Evolutionary conservation across 1,284 basidiomycete species (phyloP), one percentile per base, ranked within the genome.

Genomic region (Cryptococcus maquisensis): DNA sequence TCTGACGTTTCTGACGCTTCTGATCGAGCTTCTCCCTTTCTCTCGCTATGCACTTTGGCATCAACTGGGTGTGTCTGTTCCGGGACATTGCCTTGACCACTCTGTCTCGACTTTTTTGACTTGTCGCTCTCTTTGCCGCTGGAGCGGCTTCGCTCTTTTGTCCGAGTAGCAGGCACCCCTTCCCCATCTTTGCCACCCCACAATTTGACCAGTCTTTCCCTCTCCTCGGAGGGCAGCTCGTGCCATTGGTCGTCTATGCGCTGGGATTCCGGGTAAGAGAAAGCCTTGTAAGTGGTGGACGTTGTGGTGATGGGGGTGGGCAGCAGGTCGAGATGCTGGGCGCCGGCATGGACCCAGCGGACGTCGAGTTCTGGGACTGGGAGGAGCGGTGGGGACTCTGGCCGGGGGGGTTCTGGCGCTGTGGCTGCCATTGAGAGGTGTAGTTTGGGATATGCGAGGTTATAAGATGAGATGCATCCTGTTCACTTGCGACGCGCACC

Each of bases 61-160:
- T 57, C 52, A 7, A 51, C 15, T 7, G 49, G 52, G 39, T 57
- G 59, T 23, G 49, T 51, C 18, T 50, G 50, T 12, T 38, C 37
- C 18, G 49, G 52, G 4, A 50, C 41, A 18, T 52, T 21, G 35
- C 55, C 49, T 15, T 32, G 37, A 42, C 52, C 49, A 32, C 54
- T 49, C 16, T 9, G 49, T 16, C 81, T 75, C 69, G 83, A 81
- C 64, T 82, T 83, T 64, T 82, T 83, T 71, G 87, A 85, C 59
- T 82, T 80, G 3, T 49, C 44, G 52, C 57, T 65, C 50, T 62
- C 58, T 40, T 50, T 55, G n/a, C 48, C 56, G 15, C 28, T 47
- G 44, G 28, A 32, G 28, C 28, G 7, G 10, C 28, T 26, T 20
- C 24, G 23, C 12, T 23, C 18, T 44, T 23, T 44, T 20, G 15